Base-by-base conservation (phyloP, 2,329 filamentous ascomycete genomes). In the Apiospora arundinis region DNA sequence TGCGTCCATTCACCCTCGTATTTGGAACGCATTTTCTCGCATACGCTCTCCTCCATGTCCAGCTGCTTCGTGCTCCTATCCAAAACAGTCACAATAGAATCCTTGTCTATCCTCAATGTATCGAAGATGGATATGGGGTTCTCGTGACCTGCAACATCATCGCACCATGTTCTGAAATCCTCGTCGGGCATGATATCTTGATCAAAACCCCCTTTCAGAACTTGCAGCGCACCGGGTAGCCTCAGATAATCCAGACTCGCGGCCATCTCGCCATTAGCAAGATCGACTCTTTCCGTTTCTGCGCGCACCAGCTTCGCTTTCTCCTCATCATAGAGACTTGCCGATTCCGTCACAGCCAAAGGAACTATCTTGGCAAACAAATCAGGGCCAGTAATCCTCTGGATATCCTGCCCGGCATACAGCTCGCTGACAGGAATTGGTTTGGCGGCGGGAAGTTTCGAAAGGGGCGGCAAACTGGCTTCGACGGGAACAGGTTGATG, bases 1-100 rank as follows among this genome's bases (percentile, higher is more conserved):
- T 99, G 96, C 23, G 94, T 97, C 96, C 96, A 99, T 70, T 98
- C 95, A 40, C 88, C 89, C 70, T 95, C 95, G 80, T 98, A 98
- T 81, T 99, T 99, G 16, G 95, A 97, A 66, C 96, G 90, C 96
- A 99, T 99, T 86, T 98, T 99, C 81, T 99, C 96, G 80, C 96
- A 99, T 0, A 98, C 94, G 70, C 94, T 97, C 83, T 98, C 97
- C 81, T 99, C 96, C 91, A 96, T 95, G 76, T 99, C 96, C 56
- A 99, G 84, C 77, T 97, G 93, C 80, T 97, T 97, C 70, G 92
- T 91, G 76, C 94, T 94, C 71, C 89, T 90, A 71, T 98, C 95
- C 70, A 99, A 82, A 2, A 91, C 89, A 2, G 87, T 86, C 37
- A 94, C 81, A 16, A 98, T 93, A 1, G 89, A 87, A 23, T 93